Percentiles rank a stretch among this genome's conserved stretches.
phyloP scores from a whole-genome alignment of 108 stramenopile species.

The Stephanodiscus triporus region DNA sequence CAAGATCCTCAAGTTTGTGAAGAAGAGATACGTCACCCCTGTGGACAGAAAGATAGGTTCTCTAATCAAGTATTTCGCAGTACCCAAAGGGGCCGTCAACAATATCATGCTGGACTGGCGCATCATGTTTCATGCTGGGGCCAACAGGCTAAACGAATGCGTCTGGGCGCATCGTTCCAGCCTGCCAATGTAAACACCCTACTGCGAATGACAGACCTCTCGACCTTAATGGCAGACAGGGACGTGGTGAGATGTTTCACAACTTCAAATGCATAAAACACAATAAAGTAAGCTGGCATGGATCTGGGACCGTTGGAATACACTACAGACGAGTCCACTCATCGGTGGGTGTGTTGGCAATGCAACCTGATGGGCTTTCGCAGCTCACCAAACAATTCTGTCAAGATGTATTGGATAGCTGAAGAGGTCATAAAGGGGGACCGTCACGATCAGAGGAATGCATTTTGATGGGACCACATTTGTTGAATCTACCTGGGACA shows the following conservation, averaged over 20 bases:
- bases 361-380: slow-evolving; percentile 30
- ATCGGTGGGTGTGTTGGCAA: slow-evolving; percentile 22
- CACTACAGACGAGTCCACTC: neutral
- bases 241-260: too few species aligned
- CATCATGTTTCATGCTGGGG: slow-evolving; percentile 55
- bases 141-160: slow-evolving; percentile 39
- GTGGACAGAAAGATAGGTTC: neutral
- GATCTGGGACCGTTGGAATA: slow-evolving; percentile 15
- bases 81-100: slow-evolving; percentile 50
- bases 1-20: slow-evolving; percentile 38
- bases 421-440: slow-evolving; percentile 35
- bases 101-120: slow-evolving; percentile 16
- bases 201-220: too few species aligned
- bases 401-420: slow-evolving; percentile 18
- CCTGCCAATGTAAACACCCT: slow-evolving; percentile 23
- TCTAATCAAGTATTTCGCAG: slow-evolving; percentile 44
- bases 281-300: slow-evolving; percentile 8
- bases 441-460: slow-evolving; percentile 13
- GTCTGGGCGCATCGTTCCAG: slow-evolving; percentile 52
- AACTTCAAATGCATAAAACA: too few species aligned
- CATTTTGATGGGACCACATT: slow-evolving; percentile 30
- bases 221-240: too few species aligned
- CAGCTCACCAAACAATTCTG: slow-evolving; percentile 31
- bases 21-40: slow-evolving; percentile 21
- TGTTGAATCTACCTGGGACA: slow-evolving; percentile 36